phyloP scores from a whole-genome alignment of 2,329 filamentous ascomycete species.

The Nakataea oryzae region DNA sequence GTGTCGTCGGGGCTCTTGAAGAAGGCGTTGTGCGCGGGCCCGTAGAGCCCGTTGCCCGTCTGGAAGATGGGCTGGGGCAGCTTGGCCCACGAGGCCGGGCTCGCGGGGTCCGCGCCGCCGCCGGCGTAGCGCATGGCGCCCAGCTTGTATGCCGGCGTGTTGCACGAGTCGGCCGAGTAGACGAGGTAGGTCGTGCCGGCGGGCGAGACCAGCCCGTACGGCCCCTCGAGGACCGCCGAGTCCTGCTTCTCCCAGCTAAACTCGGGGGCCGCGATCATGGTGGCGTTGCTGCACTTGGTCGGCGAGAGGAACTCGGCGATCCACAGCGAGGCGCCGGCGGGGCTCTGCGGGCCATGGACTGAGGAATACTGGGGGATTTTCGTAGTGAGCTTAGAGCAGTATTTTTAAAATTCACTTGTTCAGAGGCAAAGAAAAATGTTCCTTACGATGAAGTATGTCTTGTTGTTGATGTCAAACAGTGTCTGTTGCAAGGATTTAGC shows the following conservation, averaged over 20 bases:
- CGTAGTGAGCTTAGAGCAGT: too few species aligned
- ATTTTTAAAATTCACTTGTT: too few species aligned
- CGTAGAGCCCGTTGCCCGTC: conserved; percentile 10
- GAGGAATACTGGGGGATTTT: conserved; percentile 9
- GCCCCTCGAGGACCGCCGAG: conserved; percentile 10
- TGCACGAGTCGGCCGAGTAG: conserved; percentile 11
- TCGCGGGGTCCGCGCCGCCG: conserved; percentile 7
- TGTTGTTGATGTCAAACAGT: neutral
- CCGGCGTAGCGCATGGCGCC: conserved; percentile 6
- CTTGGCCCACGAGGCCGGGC: conserved; percentile 8
- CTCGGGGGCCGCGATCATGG: conserved; percentile 9
- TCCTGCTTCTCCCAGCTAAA: conserved; percentile 8
- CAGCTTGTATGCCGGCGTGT: conserved; percentile 9
- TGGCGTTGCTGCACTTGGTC: conserved; percentile 6
- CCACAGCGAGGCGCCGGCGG: conserved; percentile 11
- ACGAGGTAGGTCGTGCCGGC: conserved; percentile 8
- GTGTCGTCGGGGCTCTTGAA: conserved; percentile 13
- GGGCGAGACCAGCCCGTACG: conserved; percentile 7
- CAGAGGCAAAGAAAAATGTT: too few species aligned
- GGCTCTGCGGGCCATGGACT: conserved; percentile 7
- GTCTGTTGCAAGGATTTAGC: neutral
- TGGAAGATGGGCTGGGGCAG: conserved; percentile 7
- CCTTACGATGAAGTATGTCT: neutral
- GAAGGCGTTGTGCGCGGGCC: conserved; percentile 11
- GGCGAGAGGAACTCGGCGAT: conserved; percentile 8